phyloP scores from a whole-genome alignment of 176 grass and related monocot genomes.

The Calamus simplicifolius region DNA sequence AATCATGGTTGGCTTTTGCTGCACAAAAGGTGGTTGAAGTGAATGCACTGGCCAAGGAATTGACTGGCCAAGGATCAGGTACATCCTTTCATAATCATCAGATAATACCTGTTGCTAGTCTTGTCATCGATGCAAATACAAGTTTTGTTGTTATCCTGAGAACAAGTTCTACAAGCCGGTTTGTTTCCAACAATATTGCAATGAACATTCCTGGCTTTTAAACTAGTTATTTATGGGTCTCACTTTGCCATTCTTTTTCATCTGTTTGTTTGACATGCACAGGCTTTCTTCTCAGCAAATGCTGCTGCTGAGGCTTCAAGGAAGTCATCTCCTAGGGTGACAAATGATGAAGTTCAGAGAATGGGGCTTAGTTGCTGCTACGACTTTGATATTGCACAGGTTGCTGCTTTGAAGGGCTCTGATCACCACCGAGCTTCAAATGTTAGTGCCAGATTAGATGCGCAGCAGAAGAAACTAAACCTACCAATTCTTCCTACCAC shows the following conservation, averaged over 20 bases:
- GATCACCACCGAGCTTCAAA: conserved; percentile 74
- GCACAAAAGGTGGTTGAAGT: conserved; percentile 98
- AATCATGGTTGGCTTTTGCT: conserved; percentile 97
- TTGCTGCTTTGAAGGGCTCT: conserved; percentile 77
- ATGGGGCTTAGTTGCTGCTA: neutral
- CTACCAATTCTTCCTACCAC: conserved; percentile 89
- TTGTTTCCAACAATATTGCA: too few relatives aligned
- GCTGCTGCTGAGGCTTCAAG: conserved; percentile 78
- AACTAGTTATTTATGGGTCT: too few relatives aligned
- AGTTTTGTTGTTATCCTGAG: too few relatives aligned
- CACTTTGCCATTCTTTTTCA: too few relatives aligned
- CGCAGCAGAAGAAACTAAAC: conserved; percentile 93
- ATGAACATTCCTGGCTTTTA: too few relatives aligned
- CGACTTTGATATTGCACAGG: conserved; percentile 18
- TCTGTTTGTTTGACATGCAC: neutral
- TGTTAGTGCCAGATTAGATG: conserved; percentile 74
- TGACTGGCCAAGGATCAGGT: conserved; percentile 78
- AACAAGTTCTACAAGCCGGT: too few relatives aligned
- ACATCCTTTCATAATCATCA: neutral
- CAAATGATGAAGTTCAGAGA: conserved; percentile 62
- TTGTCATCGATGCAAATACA: too few relatives aligned
- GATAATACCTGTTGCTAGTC: too few relatives aligned
- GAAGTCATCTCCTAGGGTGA: conserved; percentile 81
- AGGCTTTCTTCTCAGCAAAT: conserved; percentile 87
- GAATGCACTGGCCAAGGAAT: conserved; percentile 83